phyloP scores from a whole-genome alignment of 306 rosid species.

The Sechiopsis laciniata region DNA sequence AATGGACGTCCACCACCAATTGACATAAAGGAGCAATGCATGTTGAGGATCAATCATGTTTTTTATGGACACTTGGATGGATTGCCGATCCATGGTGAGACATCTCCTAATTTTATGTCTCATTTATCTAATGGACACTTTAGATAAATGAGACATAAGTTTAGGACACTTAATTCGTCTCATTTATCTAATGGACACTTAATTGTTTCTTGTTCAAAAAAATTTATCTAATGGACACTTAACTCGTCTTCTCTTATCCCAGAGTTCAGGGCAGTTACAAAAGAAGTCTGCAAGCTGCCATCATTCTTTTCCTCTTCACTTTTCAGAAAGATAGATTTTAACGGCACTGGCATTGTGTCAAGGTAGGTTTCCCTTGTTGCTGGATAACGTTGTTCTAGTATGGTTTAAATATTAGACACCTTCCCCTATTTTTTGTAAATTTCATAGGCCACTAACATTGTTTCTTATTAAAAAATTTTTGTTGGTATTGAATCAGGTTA shows the following conservation, averaged over 20 bases:
- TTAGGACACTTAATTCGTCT: too few species aligned
- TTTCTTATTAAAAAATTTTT: too few species aligned
- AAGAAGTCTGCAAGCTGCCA: constrained; percentile 97
- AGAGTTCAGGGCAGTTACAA: constrained; percentile 78
- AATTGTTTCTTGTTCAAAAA: too few species aligned
- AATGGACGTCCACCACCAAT: constrained; percentile 79
- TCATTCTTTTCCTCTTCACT: constrained; percentile 73
- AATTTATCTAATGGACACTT: constrained; percentile 19
- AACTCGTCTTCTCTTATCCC: constrained; percentile 36
- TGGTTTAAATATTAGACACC: not conserved
- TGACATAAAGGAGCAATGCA: constrained; percentile 74
- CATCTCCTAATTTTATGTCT: not conserved
- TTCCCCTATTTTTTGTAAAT: not conserved
- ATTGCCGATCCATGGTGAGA: constrained; percentile 81
- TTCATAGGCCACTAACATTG: not conserved
- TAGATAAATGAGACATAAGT: too few species aligned
- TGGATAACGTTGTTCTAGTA: not conserved
- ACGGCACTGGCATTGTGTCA: constrained; percentile 69
- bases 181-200: too few species aligned
- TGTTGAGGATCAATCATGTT: constrained; percentile 52
- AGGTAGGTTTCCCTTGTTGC: constrained; percentile 44
- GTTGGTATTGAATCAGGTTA: too few species aligned
- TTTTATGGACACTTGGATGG: constrained; percentile 72
- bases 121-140: not conserved
- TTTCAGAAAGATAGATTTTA: constrained; percentile 72